phyloP scores from a whole-genome alignment of 1,284 basidiomycete species.

The Cronartium quercuum region DNA sequence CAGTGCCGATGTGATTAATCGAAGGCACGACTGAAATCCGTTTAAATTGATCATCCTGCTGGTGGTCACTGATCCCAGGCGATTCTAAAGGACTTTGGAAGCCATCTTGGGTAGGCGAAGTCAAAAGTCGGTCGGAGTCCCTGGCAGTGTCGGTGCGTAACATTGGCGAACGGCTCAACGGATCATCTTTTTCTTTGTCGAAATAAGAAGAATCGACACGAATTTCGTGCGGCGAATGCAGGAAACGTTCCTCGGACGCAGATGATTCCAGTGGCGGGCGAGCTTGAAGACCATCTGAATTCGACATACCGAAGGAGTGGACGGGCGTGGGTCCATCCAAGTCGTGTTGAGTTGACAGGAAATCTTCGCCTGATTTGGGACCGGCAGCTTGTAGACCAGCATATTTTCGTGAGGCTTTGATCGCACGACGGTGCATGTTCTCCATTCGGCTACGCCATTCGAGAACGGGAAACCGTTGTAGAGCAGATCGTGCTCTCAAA shows the following conservation, averaged over 20 bases:
- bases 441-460: conserved; percentile 92
- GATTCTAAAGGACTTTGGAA: neutral
- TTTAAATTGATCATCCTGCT: neutral
- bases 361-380: conserved; percentile 46
- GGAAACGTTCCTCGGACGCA: no score
- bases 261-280: no score
- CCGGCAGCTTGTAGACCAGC: conserved; percentile 72
- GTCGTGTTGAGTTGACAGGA: neutral
- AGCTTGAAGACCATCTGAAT: no score
- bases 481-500: conserved; percentile 78
- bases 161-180: neutral
- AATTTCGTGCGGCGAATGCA: no score
- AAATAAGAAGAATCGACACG: neutral
- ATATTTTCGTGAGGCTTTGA: conserved; percentile 61
- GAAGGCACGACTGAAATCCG: conserved; percentile 26
- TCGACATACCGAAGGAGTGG: neutral
- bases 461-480: conserved; percentile 90
- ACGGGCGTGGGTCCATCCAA: neutral
- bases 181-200: neutral
- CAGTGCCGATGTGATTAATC: neutral
- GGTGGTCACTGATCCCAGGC: neutral
- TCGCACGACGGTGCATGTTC: conserved; percentile 82
- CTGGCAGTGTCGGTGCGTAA: neutral
- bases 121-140: neutral
- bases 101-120: neutral